Evolutionary conservation across 2,329 filamentous ascomycete genomes (phyloP).

Genomic region (Herpomyces periplanetae): DNA sequence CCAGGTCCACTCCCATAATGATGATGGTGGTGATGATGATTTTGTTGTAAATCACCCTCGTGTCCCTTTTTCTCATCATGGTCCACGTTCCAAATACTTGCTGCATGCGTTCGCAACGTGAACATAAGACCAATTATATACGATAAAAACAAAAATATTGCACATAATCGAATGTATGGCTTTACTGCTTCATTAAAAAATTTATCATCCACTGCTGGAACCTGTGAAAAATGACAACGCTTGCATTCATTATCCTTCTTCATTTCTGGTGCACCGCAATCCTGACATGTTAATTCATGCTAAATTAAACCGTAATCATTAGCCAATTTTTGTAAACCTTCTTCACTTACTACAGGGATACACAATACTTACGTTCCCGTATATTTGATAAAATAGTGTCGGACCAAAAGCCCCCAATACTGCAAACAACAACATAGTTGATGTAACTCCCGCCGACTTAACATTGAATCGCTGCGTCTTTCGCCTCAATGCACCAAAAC

Average conservation of each 20-base stretch:
- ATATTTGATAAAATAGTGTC: slow-evolving; percentile 91
- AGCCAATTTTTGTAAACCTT: too few relatives aligned
- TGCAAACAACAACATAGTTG: slow-evolving; percentile 86
- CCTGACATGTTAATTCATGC: slow-evolving; percentile 59
- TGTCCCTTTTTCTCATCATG: slow-evolving; percentile 11
- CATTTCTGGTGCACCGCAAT: slow-evolving; percentile 10
- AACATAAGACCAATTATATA: slow-evolving; percentile 85
- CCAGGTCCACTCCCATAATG: too few relatives aligned
- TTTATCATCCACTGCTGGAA: slow-evolving; percentile 37
- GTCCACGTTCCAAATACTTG: slow-evolving; percentile 80
- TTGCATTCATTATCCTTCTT: slow-evolving; percentile 27
- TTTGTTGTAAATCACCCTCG: too few relatives aligned
- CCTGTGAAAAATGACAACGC: slow-evolving; percentile 71
- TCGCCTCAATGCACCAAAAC: slow-evolving; percentile 80
- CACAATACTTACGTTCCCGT: slow-evolving; percentile 41
- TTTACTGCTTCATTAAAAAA: slow-evolving; percentile 72
- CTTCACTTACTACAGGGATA: too few relatives aligned
- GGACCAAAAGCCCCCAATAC: slow-evolving; percentile 81
- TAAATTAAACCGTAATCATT: slow-evolving; percentile 10
- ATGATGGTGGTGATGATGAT: too few relatives aligned
- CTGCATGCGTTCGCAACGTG: slow-evolving; percentile 71
- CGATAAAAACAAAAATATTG: slow-evolving; percentile 48
- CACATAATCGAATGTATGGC: slow-evolving; percentile 68
- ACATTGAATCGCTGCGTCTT: slow-evolving; percentile 97
- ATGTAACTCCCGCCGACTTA: slow-evolving; percentile 74